Base-by-base conservation (phyloP, 495 filamentous ascomycete species). In the Tuber indicum region DNA sequence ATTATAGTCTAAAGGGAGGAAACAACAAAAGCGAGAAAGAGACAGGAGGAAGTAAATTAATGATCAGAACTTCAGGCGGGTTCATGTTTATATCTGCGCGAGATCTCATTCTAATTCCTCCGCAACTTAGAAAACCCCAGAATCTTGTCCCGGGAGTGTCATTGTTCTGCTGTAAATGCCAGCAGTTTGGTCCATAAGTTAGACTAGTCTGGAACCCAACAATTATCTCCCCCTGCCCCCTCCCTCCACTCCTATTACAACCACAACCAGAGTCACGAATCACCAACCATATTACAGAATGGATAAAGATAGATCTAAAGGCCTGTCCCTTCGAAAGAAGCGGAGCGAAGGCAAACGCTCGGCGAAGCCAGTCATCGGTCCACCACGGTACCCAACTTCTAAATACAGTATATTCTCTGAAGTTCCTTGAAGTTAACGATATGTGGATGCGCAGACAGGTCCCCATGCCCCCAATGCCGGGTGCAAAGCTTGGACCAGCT, bases 281-380 rank as follows among this genome's bases (percentile, higher is more conserved):
- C 21, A 26, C 66, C 32, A 26, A 26, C 75, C 70, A 80, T 74
- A 26, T 74, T 72, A 81, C 74, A 88, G 88, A 84, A 90, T 91
- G 73, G 91, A 93, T 79, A 91, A 90, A 19, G 85, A 86, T 49
- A 83, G 90, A 36, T 82, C 80, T 83, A 93, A 92, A 84, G 92
- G 91, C 39, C 88, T 97, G 81, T 98, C 95, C 70, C 90, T 99
- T 75, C 91, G 96, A 75, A 97, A 91, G 82, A 97, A 96, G 87
- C 89, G 93, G 81, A 75, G 79, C 16, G 26, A 70, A 39, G 76
- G 47, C 45, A 77, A 76, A 49, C 46, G 46, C 58, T 75, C 77
- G n/a, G 74, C 70, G n/a, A 83, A 80, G 74, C 82, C 82, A 39
- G 77, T 83, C 47, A 84, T 84, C 71, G 82, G 82, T 26, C 75